These are phyloP conservation scores for Williopsis jadinii DNA, from an alignment of 1,139 yeast genomes.

Conservation along the genomic window DNA sequence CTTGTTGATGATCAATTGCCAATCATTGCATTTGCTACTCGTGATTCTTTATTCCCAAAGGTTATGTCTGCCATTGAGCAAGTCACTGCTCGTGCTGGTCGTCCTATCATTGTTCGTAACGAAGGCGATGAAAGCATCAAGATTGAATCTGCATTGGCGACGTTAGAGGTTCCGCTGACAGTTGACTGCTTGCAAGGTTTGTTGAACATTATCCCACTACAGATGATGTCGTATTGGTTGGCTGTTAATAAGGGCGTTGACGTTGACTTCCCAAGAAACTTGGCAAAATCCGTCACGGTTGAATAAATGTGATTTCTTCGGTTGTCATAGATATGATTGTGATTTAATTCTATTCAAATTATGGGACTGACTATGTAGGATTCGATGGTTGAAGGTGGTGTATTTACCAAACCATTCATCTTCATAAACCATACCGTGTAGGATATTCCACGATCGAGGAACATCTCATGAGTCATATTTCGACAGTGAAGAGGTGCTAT, in stretches of 20 bases:
- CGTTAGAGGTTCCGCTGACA: conserved; percentile 87
- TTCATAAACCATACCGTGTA: no score
- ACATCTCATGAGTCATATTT: no score
- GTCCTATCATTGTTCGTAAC: conserved; percentile 90
- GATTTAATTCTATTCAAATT: no score
- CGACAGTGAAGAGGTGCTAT: no score
- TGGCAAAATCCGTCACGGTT: conserved; percentile 97
- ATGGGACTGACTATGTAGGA: no score
- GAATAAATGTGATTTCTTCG: conserved; percentile 26
- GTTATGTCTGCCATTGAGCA: conserved; percentile 95
- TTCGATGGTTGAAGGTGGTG: no score
- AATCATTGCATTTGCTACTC: conserved; percentile 93
- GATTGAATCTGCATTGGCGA: conserved; percentile 50
- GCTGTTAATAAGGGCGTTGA: conserved; percentile 94
- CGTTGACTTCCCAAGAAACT: conserved; percentile 97
- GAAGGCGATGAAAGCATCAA: conserved; percentile 70
- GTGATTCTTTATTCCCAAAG: conserved; percentile 95
- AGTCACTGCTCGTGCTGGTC: conserved; percentile 95
- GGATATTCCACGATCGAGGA: no score
- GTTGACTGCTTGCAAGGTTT: conserved; percentile 98
- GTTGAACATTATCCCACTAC: conserved; percentile 89
- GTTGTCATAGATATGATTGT: no score
- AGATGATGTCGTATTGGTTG: conserved; percentile 94
- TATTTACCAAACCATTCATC: no score
- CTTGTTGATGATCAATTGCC: conserved; percentile 92